A percentile compares a stretch with the other conserved stretches of the same genome.
Evolutionary conservation across 768 basidiomycete species (phyloP).

Genomic region (Boletus sensibilis): DNA sequence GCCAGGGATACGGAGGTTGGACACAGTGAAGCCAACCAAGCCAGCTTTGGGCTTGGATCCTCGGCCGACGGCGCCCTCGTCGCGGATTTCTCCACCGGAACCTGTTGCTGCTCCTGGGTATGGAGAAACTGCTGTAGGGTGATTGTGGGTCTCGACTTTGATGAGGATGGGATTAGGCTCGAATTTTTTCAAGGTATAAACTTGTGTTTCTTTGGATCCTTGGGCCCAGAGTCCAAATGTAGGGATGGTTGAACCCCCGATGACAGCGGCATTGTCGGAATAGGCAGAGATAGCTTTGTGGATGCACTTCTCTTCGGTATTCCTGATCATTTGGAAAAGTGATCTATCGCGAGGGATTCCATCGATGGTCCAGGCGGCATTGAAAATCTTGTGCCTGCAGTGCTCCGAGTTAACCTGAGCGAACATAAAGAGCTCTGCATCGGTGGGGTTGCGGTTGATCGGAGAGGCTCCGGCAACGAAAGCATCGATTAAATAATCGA

Average conservation of each 20-base stretch:
- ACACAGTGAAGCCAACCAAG: conserved; percentile 87
- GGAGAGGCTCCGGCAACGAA: conserved; percentile 71
- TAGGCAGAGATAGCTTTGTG: conserved; percentile 92
- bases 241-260: conserved; percentile 67
- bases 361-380: conserved; percentile 93
- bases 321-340: conserved; percentile 96
- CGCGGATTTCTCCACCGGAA: conserved; percentile 96
- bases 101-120: conserved; percentile 99
- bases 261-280: conserved; percentile 96
- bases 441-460: conserved; percentile 84
- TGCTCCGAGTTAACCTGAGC: conserved; percentile 99
- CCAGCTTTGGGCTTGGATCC: conserved; percentile 98
- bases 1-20: conserved; percentile 90
- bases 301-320: conserved; percentile 79
- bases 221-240: conserved; percentile 61
- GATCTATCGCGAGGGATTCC: conserved; percentile 60
- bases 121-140: conserved; percentile 97
- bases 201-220: conserved; percentile 23
- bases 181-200: conserved; percentile 53
- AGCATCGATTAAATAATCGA: conserved; percentile 87
- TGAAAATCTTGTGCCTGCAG: conserved; percentile 99
- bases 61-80: conserved; percentile 93
- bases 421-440: conserved; percentile 99
- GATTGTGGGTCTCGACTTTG: conserved; percentile 99
- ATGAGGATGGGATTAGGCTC: conserved; percentile 88